Evolutionary conservation across 495 filamentous ascomycete species (phyloP).

Genomic region (Glonium stellatum): DNA sequence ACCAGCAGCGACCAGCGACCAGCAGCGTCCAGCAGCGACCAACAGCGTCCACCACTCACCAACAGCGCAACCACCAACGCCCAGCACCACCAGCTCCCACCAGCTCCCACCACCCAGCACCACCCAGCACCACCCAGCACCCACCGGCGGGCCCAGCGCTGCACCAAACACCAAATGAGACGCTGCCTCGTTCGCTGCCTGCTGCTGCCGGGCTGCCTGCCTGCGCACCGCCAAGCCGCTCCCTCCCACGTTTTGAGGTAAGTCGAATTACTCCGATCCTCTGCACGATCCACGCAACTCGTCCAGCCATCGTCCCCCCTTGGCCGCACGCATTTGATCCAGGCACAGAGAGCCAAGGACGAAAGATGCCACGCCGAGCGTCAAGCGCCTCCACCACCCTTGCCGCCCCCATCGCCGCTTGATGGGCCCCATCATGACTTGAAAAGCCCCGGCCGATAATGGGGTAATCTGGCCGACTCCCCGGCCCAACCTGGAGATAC

Average conservation of each 20-base stretch:
- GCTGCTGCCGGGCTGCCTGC: slow-evolving; percentile 1
- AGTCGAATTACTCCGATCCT: slow-evolving; percentile 16
- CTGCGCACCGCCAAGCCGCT: not conserved
- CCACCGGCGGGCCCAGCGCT: not conserved
- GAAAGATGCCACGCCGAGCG: not conserved
- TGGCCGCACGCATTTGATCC: not conserved
- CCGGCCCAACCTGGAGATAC: not conserved
- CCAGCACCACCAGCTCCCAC: no score
- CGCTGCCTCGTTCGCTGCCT: not conserved
- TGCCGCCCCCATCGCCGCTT: not conserved
- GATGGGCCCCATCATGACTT: not conserved
- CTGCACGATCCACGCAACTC: slow-evolving; percentile 6
- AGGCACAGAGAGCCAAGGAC: not conserved
- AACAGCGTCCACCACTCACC: no score
- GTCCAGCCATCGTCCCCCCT: not conserved
- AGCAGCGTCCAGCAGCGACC: no score
- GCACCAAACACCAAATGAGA: not conserved
- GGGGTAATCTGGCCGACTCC: not conserved
- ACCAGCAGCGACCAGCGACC: no score
- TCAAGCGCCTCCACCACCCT: not conserved
- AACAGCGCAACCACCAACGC: no score
- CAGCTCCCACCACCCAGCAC: no score
- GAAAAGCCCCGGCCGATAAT: not conserved
- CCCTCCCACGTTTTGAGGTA: slow-evolving; percentile 20
- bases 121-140: no score